A percentile compares a stretch with the other conserved stretches of the same genome.
Evolutionary conservation across 441 rosid species (phyloP).

Genomic region (Syzygium syzygioides): DNA sequence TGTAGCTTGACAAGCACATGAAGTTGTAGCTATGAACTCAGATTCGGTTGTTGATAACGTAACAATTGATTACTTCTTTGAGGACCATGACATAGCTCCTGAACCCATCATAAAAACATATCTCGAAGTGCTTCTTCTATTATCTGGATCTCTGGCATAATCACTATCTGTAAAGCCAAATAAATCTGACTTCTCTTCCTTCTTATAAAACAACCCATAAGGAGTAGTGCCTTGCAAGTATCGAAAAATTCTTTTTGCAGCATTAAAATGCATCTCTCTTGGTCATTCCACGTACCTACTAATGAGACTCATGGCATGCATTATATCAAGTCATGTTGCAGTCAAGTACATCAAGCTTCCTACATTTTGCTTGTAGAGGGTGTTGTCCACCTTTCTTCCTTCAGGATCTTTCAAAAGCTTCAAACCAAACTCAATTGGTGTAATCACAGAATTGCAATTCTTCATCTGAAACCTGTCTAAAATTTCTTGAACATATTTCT

Average conservation of each 20-base stretch:
- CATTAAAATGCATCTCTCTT: no score
- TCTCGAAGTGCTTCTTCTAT: not conserved
- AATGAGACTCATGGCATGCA: no score
- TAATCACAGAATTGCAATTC: no score
- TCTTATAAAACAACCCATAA: not conserved
- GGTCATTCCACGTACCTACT: no score
- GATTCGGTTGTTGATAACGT: not conserved
- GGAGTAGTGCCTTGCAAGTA: fast-evolving
- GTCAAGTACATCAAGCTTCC: no score
- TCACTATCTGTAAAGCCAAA: fast-evolving
- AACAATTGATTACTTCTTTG: not conserved
- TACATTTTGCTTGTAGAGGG: no score
- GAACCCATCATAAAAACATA: not conserved
- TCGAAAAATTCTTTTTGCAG: not conserved
- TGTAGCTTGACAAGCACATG: not conserved
- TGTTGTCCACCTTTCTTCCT: not conserved
- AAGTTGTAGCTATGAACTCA: fast-evolving
- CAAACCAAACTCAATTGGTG: not conserved
- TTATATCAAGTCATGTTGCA: no score
- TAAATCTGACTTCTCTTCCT: not conserved
- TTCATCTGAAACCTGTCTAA: not conserved
- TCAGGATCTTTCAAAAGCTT: not conserved
- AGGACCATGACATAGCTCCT: not conserved
- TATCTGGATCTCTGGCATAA: not conserved
- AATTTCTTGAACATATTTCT: not conserved